phyloP scores from a whole-genome alignment of 2,329 filamentous ascomycete genomes.

The Stenocarpella maydis region DNA sequence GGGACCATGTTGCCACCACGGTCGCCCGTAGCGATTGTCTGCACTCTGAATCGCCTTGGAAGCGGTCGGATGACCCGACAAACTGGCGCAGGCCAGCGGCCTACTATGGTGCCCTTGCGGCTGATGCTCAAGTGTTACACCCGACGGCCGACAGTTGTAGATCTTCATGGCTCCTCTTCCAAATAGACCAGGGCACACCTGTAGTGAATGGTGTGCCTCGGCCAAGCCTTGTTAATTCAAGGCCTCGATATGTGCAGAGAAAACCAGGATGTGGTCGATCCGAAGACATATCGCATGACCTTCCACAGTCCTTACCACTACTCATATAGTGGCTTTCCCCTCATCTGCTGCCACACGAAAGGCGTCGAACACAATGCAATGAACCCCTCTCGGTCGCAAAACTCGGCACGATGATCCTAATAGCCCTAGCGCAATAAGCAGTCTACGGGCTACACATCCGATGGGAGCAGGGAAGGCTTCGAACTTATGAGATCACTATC shows the following conservation, averaged over 20 bases:
- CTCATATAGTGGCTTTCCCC: constrained; percentile 8
- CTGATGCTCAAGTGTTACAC: constrained; percentile 1
- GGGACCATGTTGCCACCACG: too few relatives aligned
- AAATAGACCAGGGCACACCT: constrained; percentile 2
- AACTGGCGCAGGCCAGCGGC: background rate
- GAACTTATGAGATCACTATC: background rate
- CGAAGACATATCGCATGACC: constrained; percentile 10
- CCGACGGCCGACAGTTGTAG: background rate
- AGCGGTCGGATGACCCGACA: constrained; percentile 9
- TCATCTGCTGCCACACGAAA: constrained; percentile 1
- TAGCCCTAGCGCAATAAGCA: background rate
- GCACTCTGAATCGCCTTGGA: background rate
- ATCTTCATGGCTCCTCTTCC: background rate
- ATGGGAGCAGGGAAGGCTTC: background rate
- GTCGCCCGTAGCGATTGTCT: constrained; percentile 5
- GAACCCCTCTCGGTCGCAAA: constrained; percentile 15
- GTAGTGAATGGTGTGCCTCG: background rate
- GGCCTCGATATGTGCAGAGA: background rate
- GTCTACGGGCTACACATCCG: background rate
- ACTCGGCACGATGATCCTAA: background rate
- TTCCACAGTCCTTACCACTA: background rate
- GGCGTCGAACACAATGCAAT: background rate
- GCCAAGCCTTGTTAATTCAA: background rate
- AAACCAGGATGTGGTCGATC: background rate
- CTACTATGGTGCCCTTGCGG: background rate